Percentiles rank a stretch among this genome's conserved stretches.
phyloP scores from a whole-genome alignment of 2,329 filamentous ascomycete species.

The Neoascochyta sp. region DNA sequence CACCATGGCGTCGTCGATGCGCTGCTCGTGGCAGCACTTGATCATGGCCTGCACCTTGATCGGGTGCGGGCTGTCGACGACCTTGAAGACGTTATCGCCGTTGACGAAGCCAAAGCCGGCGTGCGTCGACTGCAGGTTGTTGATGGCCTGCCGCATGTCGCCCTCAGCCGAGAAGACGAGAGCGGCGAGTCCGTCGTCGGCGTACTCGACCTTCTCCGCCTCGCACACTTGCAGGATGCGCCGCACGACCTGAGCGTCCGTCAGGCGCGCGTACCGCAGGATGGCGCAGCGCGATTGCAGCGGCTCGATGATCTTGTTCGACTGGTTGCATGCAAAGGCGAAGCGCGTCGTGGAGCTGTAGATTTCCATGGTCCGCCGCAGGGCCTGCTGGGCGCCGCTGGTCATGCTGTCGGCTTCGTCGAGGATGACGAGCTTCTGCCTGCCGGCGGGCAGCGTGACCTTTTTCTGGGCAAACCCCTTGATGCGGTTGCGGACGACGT shows the following conservation, averaged over 20 bases:
- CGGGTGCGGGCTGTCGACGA: slow-evolving; percentile 94
- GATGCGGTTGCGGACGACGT: slow-evolving; percentile 94
- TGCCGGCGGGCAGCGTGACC: slow-evolving; percentile 83
- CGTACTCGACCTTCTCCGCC: slow-evolving; percentile 84
- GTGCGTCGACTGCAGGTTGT: slow-evolving; percentile 90
- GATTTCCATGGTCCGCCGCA: slow-evolving; percentile 96
- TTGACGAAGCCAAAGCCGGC: slow-evolving; percentile 97
- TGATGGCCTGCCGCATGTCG: slow-evolving; percentile 98
- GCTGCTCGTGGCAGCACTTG: slow-evolving; percentile 91
- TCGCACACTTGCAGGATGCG: slow-evolving; percentile 87
- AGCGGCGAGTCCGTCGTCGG: slow-evolving; percentile 91
- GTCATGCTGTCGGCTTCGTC: slow-evolving; percentile 98
- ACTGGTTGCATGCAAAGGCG: slow-evolving; percentile 97
- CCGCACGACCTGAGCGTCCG: slow-evolving; percentile 88
- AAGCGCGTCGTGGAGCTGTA: slow-evolving; percentile 96
- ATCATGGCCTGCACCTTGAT: slow-evolving; percentile 99
- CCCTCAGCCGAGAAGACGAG: slow-evolving; percentile 95
- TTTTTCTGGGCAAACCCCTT: slow-evolving; percentile 99
- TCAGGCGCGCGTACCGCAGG: slow-evolving; percentile 85
- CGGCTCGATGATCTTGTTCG: slow-evolving; percentile 99
- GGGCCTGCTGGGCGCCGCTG: slow-evolving; percentile 88
- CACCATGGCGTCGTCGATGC: slow-evolving; percentile 83
- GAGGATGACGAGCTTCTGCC: slow-evolving; percentile 94
- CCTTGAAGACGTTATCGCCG: slow-evolving; percentile 95
- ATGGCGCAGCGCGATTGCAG: slow-evolving; percentile 95